Evolutionary conservation across 352 stramenopile genomes (phyloP), one percentile per base, ranked within the genome.

Genomic region (Phytophthora sansomeana): DNA sequence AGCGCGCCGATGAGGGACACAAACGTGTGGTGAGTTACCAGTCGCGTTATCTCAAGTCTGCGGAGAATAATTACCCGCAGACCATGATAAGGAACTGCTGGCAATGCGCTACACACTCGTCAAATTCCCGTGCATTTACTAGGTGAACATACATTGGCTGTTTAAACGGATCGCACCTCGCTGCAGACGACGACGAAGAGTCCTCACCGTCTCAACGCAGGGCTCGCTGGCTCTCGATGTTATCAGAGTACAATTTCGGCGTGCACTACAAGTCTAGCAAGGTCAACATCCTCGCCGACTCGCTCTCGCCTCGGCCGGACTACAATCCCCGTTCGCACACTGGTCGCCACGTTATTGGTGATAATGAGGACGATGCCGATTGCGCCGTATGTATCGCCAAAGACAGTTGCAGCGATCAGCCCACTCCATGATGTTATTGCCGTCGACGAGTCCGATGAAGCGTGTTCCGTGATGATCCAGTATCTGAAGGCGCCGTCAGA

Each of bases 51-150:
- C 39, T 75, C 0, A 59, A 75, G n/a, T 4, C 50, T 0, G 63
- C 58, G 5, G 72, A 80, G 60, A 7, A 11, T 2, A 69, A 70
- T 28, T 73, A 78, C n/a, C 65, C 70, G 3, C n/a, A n/a, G 41
- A 30, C 41, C 41, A 48, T 11, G 41, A 65, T 50, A 61, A 72
- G 29, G 57, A 67, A 36, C 16, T 80, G 0, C 21, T 77, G 0
- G 56, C 67, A 1, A 80, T 77, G 67, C 30, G 39, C 5, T 77
- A 77, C 21, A 39, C 61, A 0, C 48, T 77, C 0, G 49, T 72
- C 6, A 80, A 80, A 32, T 74, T 79, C 35, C 30, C 57, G 63
- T 77, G 0, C 46, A 77, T 30, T 17, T 77, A 0, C 55, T 79
- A 5, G 67, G 62, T 17, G 51, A 60, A 13, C 14, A 56, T 2